These are phyloP conservation scores for Pichia sp. DNA, from an alignment of 1,139 yeast genomes.

Conservation along the genomic window DNA sequence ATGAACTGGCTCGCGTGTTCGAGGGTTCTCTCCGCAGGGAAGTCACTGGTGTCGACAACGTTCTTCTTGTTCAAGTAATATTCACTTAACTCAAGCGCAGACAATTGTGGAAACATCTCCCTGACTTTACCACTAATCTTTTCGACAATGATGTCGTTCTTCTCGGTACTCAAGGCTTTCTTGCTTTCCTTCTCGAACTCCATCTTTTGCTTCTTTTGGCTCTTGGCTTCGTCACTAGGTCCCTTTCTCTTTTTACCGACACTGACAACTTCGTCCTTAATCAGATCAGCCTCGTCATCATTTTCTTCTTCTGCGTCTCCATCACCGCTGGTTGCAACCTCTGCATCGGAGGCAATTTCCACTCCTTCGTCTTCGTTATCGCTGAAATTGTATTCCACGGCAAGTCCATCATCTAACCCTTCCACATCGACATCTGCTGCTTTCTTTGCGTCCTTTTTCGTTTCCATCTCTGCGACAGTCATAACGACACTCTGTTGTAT, in stretches of 20 bases:
- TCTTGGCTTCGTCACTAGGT: constrained; percentile 32
- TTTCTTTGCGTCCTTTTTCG: too few species aligned
- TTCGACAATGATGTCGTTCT: constrained; percentile 54
- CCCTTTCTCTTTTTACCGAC: constrained; percentile 22
- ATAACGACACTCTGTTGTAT: too few species aligned
- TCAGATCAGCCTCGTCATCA: constrained; percentile 5
- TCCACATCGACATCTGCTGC: constrained; percentile 29
- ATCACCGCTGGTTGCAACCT: neutral
- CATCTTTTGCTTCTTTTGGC: constrained; percentile 53
- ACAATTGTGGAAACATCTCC: constrained; percentile 46
- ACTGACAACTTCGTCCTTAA: constrained; percentile 1
- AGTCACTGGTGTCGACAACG: constrained; percentile 47
- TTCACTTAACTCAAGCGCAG: constrained; percentile 59
- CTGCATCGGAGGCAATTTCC: constrained; percentile 17
- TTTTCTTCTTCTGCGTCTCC: neutral
- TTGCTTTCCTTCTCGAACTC: constrained; percentile 50
- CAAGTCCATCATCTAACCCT: constrained; percentile 65
- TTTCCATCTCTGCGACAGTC: neutral
- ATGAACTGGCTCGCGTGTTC: constrained; percentile 42
- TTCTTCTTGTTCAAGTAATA: constrained; percentile 41
- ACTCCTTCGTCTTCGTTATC: constrained; percentile 22
- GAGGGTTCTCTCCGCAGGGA: constrained; percentile 38
- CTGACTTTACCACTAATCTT: constrained; percentile 47
- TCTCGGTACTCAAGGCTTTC: constrained; percentile 40
- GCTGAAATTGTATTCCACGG: constrained; percentile 27